A percentile compares a stretch with the other conserved stretches of the same genome.
Evolutionary conservation across 345 rosid species (phyloP).

Genomic region (Camelina laxa): DNA sequence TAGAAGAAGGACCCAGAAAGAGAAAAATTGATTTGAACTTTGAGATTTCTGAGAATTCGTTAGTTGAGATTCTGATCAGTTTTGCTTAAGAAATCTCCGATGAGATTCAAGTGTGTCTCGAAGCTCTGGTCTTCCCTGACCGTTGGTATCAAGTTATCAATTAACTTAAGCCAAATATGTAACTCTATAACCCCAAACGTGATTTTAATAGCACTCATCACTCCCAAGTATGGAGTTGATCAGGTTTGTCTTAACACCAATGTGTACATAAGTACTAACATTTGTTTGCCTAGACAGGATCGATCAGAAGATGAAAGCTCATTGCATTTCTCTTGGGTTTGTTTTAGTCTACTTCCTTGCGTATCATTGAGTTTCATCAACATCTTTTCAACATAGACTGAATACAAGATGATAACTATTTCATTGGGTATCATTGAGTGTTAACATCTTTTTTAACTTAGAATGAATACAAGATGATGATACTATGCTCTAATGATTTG

Average conservation of each 20-base stretch:
- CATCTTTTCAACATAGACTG: constrained; percentile 10
- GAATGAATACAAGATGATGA: constrained; percentile 19
- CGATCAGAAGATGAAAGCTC: too few relatives aligned
- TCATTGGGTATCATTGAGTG: not conserved
- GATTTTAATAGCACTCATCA: too few relatives aligned
- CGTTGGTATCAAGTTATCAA: too few relatives aligned
- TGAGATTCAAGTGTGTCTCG: not conserved
- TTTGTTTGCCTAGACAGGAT: too few relatives aligned
- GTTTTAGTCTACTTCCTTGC: too few relatives aligned
- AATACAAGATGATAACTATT: constrained; percentile 12
- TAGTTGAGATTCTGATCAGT: not conserved
- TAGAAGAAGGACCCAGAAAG: not conserved
- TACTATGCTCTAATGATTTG: constrained; percentile 31
- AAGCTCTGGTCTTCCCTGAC: not conserved
- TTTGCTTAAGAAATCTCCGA: not conserved
- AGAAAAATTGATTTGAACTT: not conserved
- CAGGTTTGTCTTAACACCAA: too few relatives aligned
- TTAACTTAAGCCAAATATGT: too few relatives aligned
- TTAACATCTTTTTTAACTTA: constrained; percentile 6
- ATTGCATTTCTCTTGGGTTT: too few relatives aligned
- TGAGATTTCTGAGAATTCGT: not conserved
- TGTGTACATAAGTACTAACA: too few relatives aligned
- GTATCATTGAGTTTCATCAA: constrained; percentile 9
- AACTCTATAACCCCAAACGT: too few relatives aligned
- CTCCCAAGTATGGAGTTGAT: too few relatives aligned